These are phyloP conservation scores for Medicago lupulina DNA, from an alignment of 306 rosid genomes.

Conservation along the genomic window DNA sequence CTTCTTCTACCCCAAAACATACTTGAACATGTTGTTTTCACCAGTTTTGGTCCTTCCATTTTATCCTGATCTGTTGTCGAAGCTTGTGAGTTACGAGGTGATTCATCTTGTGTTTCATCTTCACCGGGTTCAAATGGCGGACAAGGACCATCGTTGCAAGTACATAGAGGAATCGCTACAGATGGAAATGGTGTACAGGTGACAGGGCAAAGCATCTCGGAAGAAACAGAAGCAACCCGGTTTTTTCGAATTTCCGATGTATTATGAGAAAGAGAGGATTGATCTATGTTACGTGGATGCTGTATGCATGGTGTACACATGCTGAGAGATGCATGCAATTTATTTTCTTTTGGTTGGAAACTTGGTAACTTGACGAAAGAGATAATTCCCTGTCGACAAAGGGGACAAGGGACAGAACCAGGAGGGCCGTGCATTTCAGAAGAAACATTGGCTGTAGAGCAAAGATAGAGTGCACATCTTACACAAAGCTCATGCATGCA, in stretches of 20 bases:
- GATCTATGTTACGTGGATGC: slow-evolving; percentile 61
- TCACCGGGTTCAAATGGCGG: slow-evolving; percentile 74
- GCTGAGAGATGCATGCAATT: slow-evolving; percentile 62
- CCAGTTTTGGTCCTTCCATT: slow-evolving; percentile 77
- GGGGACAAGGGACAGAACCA: slow-evolving; percentile 93
- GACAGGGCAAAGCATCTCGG: slow-evolving; percentile 88
- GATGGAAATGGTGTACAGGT: slow-evolving; percentile 96
- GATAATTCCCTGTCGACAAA: slow-evolving; percentile 81
- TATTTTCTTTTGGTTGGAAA: slow-evolving; percentile 71
- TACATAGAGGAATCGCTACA: slow-evolving; percentile 81
- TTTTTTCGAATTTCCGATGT: slow-evolving; percentile 71
- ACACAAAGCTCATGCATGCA: slow-evolving; percentile 92
- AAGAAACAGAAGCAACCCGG: slow-evolving; percentile 85
- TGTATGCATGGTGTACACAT: slow-evolving; percentile 91
- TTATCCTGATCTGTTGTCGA: slow-evolving; percentile 63
- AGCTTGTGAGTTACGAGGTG: slow-evolving; percentile 56
- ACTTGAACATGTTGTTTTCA: slow-evolving; percentile 77
- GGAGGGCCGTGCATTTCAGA: slow-evolving; percentile 65
- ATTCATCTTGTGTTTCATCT: slow-evolving; percentile 63
- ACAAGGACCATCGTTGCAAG: slow-evolving; percentile 87
- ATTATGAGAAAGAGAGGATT: slow-evolving; percentile 58
- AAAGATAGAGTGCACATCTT: slow-evolving; percentile 91
- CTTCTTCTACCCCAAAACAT: slow-evolving; percentile 98
- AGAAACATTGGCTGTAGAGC: slow-evolving; percentile 78
- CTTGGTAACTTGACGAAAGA: slow-evolving; percentile 80